Evolutionary conservation across 768 basidiomycete genomes (phyloP), one percentile per base, ranked within the genome.

Genomic region (Royoungia palumana): DNA sequence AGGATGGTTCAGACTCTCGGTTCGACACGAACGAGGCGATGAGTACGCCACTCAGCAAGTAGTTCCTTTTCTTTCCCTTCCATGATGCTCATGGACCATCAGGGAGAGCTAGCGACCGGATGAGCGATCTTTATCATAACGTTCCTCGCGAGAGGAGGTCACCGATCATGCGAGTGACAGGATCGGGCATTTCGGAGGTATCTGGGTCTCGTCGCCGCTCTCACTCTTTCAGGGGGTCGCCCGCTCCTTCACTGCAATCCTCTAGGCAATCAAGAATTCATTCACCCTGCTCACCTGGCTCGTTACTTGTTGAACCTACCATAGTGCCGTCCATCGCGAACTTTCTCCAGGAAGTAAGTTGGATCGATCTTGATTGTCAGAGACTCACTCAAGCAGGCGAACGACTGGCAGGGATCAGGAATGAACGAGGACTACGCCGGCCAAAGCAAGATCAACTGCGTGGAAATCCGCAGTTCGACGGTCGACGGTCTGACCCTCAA

Each of bases 401-500:
- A 16, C 6, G 38, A 17, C 2, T 22, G 16, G 20, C 46, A 11
- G 4, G 14, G 40, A 9, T 1, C 1, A 12, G 14, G 11, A 7
- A 2, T 3, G 17, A 19, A 9, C 21, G 27, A 5, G 5, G 32
- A 14, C 14, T 16, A 11, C 11, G 6, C 38, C n/a, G n/a, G n/a
- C n/a, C n/a, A n/a, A n/a, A 25, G 5, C 7, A 55, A 20, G 46
- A 13, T 11, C 9, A 46, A 56, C n/a, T 52, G 46, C 21, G 2
- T 56, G 21, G 42, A 43, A 0, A 12, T 59, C 12, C 35, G 0
- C 0, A 14, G 4, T 21, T 50, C 54, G 1, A 45, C 2, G 3
- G 48, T 35, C 5, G 39, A 48, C 0, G 58, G 53, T 16, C 0
- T 47, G 17, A 59, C 57, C 11, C 5, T 59, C 38, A 52, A 59